Base-by-base conservation (phyloP, 2,329 filamentous ascomycete genomes). In the Paecilomyces formosus region DNA sequence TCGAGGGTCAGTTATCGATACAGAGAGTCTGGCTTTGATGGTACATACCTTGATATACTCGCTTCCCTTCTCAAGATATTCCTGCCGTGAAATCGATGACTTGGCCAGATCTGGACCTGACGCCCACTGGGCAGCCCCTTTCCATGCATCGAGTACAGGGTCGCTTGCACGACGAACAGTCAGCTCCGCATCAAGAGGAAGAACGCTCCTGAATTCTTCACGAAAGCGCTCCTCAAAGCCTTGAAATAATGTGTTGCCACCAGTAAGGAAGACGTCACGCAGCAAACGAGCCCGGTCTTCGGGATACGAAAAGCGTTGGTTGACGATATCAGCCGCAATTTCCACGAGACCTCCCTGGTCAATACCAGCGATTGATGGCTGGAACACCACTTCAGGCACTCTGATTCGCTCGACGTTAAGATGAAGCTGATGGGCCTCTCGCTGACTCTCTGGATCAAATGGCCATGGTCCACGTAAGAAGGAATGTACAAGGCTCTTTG, bases 341-440 rank as follows among this genome's bases (percentile, higher is more conserved):
- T 99, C 94, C 18, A 96, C 83, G 55, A 99, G 84, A 28, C 94
- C 94, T 1, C 93, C 91, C 76, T 99, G 94, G 72, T 97, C 92
- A 53, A 97, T 78, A 6, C 92, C 92, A 0, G 92, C 92, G 69
- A 97, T 96, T 15, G 88, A 87, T 0, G 92, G 93, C 70, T 95
- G 90, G 78, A 97, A 97, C 18, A 96, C 83, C 8, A 97, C 88
- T 76, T 97, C 93, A 2, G 92, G 92, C 1, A 96, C 91, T 55
- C 92, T 88, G 73, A 97, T 96, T 58, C 93, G 88, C 79, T 97
- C 92, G 57, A 99, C 91, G 72, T 99, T 99, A 63, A 99, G 85
- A 73, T 99, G 94, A 55, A 99, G 79, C 75, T 97, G 93, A 73
- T 92, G 87, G 18, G 86, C 85, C 76, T 99, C 85, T 18, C 87